Conservation (phyloP, 805 yeast genomes). For the Grigorovia humatica region DNA sequence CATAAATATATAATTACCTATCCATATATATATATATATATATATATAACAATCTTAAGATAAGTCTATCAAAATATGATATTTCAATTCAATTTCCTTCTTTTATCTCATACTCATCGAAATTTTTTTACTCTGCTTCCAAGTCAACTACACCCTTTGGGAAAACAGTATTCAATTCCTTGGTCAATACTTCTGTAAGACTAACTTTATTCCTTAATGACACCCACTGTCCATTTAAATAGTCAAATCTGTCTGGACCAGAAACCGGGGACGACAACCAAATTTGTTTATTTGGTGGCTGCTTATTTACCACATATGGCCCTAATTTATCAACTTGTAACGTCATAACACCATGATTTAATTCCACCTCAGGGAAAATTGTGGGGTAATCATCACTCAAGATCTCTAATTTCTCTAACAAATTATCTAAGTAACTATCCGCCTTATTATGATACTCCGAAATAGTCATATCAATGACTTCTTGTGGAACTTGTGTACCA, state of each 20-base stretch:
- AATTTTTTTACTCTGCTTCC: background rate
- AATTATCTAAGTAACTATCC: constrained; percentile 55
- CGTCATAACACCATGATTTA: constrained; percentile 72
- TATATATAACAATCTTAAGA: no score
- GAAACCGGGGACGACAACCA: constrained; percentile 92
- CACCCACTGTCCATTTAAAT: constrained; percentile 64
- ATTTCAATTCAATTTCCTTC: no score
- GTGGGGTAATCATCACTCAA: constrained; percentile 53
- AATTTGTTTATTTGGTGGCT: constrained; percentile 94
- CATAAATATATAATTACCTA: no score
- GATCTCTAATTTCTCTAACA: constrained; percentile 57
- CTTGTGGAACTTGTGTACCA: constrained; percentile 44
- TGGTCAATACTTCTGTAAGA: constrained; percentile 37
- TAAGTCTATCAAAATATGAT: no score
- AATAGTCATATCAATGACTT: constrained; percentile 38
- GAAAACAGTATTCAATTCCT: constrained; percentile 35
- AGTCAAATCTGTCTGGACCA: constrained; percentile 85
- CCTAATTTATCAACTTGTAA: constrained; percentile 63
- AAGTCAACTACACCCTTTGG: constrained; percentile 1
- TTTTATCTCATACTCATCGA: no score
- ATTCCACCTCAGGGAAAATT: constrained; percentile 63
- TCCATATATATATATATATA: no score
- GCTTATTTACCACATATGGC: constrained; percentile 86
- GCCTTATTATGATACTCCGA: constrained; percentile 55
- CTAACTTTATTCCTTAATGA: constrained; percentile 56